phyloP scores from a whole-genome alignment of 352 stramenopile species.

The Thalassiosira allenii region DNA sequence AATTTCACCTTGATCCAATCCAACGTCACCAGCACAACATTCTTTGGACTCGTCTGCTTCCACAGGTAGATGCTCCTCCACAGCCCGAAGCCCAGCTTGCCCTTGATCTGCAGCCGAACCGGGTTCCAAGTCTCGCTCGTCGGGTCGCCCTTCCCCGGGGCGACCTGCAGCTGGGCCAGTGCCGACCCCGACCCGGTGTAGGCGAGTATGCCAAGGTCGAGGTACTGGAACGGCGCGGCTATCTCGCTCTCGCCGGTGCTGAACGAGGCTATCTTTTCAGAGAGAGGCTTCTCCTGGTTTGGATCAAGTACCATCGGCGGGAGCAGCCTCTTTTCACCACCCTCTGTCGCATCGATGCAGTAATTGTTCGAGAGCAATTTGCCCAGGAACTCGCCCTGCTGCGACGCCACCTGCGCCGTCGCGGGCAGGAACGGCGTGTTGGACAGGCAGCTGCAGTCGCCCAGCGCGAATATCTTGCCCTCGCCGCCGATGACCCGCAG shows the following conservation, averaged over 20 bases:
- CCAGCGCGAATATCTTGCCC: slow-evolving; percentile 85
- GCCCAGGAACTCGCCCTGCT: slow-evolving; percentile 88
- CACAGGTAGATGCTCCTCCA: slow-evolving; percentile 88
- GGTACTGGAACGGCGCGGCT: slow-evolving; percentile 89
- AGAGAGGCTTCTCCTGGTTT: slow-evolving; percentile 57
- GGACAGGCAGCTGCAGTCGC: slow-evolving; percentile 86
- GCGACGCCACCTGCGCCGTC: slow-evolving; percentile 88
- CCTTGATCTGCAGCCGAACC: slow-evolving; percentile 67
- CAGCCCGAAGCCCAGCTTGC: slow-evolving; percentile 75
- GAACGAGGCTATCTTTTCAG: slow-evolving; percentile 79
- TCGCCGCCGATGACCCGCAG: slow-evolving; percentile 83
- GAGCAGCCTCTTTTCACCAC: slow-evolving; percentile 53
- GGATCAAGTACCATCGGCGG: slow-evolving; percentile 55
- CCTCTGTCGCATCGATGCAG: slow-evolving; percentile 37
- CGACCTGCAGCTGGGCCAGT: slow-evolving; percentile 87
- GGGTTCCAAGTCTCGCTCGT: slow-evolving; percentile 84
- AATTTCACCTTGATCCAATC: slow-evolving; percentile 88
- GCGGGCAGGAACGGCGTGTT: slow-evolving; percentile 80
- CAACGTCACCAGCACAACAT: slow-evolving; percentile 86
- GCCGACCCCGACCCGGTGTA: slow-evolving; percentile 88
- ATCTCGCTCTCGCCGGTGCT: slow-evolving; percentile 68
- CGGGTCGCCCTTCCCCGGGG: slow-evolving; percentile 55
- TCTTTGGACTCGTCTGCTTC: slow-evolving; percentile 88
- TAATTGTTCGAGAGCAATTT: slow-evolving; percentile 86
- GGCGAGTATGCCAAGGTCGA: slow-evolving; percentile 89